Conservation (phyloP, 225 moss, liverwort and hornwort species). For the Climacium dendroides region DNA sequence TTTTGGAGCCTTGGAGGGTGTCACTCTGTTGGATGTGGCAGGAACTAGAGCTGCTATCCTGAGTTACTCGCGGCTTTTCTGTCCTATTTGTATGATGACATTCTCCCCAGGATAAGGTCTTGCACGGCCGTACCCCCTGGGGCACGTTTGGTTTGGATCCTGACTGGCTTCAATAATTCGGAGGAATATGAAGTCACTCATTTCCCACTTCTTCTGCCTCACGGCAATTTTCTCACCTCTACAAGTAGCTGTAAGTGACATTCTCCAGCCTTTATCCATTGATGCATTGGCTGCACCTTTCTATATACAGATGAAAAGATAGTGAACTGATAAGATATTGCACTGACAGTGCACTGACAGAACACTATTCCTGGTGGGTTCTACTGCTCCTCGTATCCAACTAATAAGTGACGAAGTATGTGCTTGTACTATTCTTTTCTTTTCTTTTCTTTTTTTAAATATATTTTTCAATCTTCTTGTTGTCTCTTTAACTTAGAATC, state of each 20-base stretch:
- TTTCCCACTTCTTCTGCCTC: not conserved
- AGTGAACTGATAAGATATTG: not conserved
- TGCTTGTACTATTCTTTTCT: not conserved
- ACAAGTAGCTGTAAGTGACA: not conserved
- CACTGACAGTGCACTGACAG: not conserved
- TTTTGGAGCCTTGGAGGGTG: not conserved
- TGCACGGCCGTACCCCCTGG: not conserved
- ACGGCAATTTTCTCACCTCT: not conserved
- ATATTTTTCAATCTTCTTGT: not conserved
- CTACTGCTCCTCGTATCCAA: not conserved
- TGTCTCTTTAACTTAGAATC: not conserved
- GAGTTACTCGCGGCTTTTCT: not conserved
- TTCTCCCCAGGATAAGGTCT: not conserved
- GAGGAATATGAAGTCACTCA: not conserved
- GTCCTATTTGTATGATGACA: not conserved
- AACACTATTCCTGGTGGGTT: not conserved
- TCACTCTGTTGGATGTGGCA: not conserved
- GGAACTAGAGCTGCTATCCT: not conserved
- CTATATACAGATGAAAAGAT: not conserved
- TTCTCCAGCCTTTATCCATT: not conserved
- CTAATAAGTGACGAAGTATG: too few species aligned
- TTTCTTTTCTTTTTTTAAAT: too few species aligned
- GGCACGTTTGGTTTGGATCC: not conserved
- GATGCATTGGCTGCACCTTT: not conserved
- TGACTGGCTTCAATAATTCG: not conserved